Conservation (phyloP, 495 filamentous ascomycete genomes). For the Daldinia grandis region DNA sequence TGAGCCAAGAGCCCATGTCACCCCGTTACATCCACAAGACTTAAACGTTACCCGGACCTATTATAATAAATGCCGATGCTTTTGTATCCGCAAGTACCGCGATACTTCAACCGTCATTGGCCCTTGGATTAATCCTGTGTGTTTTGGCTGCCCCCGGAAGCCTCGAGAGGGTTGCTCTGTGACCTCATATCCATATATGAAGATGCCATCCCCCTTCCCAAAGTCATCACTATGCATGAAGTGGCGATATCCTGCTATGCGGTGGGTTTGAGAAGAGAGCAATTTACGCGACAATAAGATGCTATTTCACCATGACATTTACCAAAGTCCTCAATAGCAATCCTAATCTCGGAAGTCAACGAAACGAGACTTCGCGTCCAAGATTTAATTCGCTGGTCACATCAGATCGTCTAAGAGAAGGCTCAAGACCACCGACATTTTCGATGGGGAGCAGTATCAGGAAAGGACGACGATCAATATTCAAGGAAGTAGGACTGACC, state of each 20-base stretch:
- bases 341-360: constrained; percentile 23
- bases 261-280: background rate
- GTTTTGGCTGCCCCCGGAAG: constrained; percentile 2
- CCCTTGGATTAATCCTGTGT: constrained; percentile 11
- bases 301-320: constrained; percentile 37
- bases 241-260: constrained; percentile 25
- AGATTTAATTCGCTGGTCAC: constrained; percentile 57
- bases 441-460: constrained; percentile 49
- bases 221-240: constrained; percentile 19
- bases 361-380: constrained; percentile 43
- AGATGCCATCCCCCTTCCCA: constrained; percentile 19
- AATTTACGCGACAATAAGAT: background rate
- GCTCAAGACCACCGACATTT: constrained; percentile 45
- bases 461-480: constrained; percentile 54
- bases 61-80: background rate
- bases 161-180: constrained; percentile 25
- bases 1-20: constrained; percentile 22
- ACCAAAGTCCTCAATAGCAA: constrained; percentile 31
- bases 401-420: constrained; percentile 56
- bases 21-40: constrained; percentile 16
- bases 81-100: constrained; percentile 1
- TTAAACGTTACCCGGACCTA: constrained; percentile 2
- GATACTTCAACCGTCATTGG: constrained; percentile 5
- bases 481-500: constrained; percentile 57
- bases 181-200: constrained; percentile 36